Evolutionary conservation across 177 flowering plant genomes (phyloP).

Genomic region (Vitis hybrid): DNA sequence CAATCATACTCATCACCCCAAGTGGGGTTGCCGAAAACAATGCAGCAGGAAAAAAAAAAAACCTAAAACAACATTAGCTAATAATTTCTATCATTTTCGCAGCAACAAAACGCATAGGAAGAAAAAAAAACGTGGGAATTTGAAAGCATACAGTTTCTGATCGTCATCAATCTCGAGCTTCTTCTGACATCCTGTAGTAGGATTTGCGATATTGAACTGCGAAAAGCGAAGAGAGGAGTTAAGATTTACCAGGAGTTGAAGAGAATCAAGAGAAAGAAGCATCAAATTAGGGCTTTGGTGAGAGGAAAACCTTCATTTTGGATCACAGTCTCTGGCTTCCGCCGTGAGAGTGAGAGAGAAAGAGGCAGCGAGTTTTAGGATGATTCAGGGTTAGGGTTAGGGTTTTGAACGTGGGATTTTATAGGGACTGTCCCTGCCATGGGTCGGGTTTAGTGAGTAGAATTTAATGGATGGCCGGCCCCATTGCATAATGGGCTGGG

Average conservation of each 20-base stretch:
- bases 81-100: background rate
- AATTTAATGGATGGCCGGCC: no score
- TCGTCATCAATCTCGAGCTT: slow-evolving; percentile 46
- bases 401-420: no score
- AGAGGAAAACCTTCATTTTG: slow-evolving; percentile 22
- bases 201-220: slow-evolving; percentile 42
- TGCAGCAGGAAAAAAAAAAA: no score
- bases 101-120: background rate
- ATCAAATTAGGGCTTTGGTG: background rate
- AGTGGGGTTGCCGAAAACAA: no score
- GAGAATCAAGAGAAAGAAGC: background rate
- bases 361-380: background rate
- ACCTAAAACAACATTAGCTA: no score
- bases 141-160: slow-evolving; percentile 36
- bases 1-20: no score
- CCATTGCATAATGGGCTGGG: no score
- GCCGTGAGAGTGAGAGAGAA: slow-evolving; percentile 3
- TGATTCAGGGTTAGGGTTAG: no score
- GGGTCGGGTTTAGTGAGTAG: no score
- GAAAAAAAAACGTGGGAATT: background rate
- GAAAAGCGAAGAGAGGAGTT: background rate
- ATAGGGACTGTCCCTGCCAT: no score
- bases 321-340: slow-evolving; percentile 1
- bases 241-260: background rate
- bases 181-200: slow-evolving; percentile 46